Percentiles rank a stretch among this genome's conserved stretches.
phyloP scores from a whole-genome alignment of 495 filamentous ascomycete genomes.

The Xylaria acuta region DNA sequence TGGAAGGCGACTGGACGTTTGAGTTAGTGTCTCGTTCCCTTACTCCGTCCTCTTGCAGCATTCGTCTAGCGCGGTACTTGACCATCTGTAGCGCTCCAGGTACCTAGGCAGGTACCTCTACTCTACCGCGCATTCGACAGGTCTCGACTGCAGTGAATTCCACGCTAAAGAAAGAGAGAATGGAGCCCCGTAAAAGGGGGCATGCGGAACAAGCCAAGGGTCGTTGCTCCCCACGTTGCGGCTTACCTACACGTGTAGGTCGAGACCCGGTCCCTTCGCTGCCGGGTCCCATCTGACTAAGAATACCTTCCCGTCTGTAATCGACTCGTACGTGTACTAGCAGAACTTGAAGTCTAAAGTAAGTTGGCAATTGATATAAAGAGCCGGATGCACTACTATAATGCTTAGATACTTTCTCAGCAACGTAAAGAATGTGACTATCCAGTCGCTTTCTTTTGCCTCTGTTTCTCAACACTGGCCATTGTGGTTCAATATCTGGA shows the following conservation, averaged over 20 bases:
- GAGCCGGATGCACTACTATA: not conserved
- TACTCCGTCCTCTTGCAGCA: not conserved
- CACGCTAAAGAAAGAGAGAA: conserved; percentile 7
- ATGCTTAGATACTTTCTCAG: not conserved
- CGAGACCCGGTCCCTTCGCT: conserved; percentile 1
- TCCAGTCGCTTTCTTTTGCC: not conserved
- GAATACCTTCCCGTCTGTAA: not conserved
- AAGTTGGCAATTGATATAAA: not conserved
- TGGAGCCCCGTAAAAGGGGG: conserved; percentile 29
- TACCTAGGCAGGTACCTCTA: not conserved
- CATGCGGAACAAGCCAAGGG: not conserved
- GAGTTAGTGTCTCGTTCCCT: not conserved
- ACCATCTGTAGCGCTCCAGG: not conserved
- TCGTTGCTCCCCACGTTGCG: not conserved
- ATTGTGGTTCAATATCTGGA: not conserved
- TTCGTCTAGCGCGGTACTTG: not conserved
- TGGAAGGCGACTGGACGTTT: conserved; percentile 4
- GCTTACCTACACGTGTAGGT: not conserved
- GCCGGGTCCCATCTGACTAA: not conserved
- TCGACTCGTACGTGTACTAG: not conserved
- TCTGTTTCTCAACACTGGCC: not conserved
- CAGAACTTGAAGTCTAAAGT: not conserved
- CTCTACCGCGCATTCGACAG: not conserved
- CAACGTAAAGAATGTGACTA: not conserved
- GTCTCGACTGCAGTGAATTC: conserved; percentile 4